Evolutionary conservation across 768 basidiomycete species (phyloP).

Genomic region (Boletus coccyginus): DNA sequence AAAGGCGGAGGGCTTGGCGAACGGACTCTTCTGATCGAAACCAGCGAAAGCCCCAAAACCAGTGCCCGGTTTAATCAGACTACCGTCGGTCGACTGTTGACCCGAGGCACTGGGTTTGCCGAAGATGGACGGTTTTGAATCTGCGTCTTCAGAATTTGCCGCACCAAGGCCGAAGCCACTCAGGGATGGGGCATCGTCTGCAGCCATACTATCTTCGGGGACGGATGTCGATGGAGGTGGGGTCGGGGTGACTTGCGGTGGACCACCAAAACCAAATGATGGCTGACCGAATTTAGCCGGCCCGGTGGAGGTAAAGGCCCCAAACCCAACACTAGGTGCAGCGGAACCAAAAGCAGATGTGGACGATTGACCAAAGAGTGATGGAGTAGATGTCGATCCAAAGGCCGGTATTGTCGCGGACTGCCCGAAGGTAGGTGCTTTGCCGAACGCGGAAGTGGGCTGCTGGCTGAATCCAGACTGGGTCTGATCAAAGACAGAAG

Average conservation of each 20-base stretch:
- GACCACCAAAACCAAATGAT: constrained; percentile 19
- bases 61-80: constrained; percentile 32
- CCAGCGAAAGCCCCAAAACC: constrained; percentile 34
- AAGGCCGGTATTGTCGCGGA: constrained; percentile 9
- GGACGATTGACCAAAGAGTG: constrained; percentile 20
- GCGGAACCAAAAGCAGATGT: constrained; percentile 23
- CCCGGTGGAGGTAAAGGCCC: constrained; percentile 29
- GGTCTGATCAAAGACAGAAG: constrained; percentile 20
- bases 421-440: constrained; percentile 23
- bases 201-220: constrained; percentile 33
- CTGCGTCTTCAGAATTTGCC: constrained; percentile 20
- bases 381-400: constrained; percentile 13
- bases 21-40: constrained; percentile 27
- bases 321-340: constrained; percentile 28
- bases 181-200: constrained; percentile 31
- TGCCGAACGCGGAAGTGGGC: constrained; percentile 24
- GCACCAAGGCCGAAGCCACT: constrained; percentile 32
- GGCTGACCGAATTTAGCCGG: constrained; percentile 34
- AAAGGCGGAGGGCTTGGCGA: constrained; percentile 25
- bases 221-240: constrained; percentile 1
- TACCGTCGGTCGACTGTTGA: constrained; percentile 15
- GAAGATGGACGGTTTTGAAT: constrained; percentile 32
- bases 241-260: constrained; percentile 5
- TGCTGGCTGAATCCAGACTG: constrained; percentile 16
- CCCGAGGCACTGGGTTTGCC: constrained; percentile 21